A percentile compares a stretch with the other conserved stretches of the same genome.
Evolutionary conservation across 805 yeast species (phyloP).

Genomic region (Diddensiella santjacobensis): DNA sequence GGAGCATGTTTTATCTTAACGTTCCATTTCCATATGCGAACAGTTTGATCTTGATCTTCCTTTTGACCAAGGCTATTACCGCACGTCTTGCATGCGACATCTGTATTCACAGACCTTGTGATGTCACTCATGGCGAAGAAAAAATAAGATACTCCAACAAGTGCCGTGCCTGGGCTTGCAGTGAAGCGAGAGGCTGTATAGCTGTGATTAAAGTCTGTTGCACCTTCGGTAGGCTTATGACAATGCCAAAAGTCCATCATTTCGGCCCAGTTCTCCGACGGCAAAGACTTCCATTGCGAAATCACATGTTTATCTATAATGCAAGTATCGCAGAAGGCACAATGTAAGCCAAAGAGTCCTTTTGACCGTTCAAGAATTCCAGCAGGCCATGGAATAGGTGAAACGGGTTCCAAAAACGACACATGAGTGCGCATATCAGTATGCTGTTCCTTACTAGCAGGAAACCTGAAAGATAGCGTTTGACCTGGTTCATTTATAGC

Average conservation of each 20-base stretch:
- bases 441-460: conserved; percentile 20
- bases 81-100: conserved; percentile 16
- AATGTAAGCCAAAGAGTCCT: background rate
- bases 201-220: conserved; percentile 18
- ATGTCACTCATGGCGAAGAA: conserved; percentile 34
- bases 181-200: conserved; percentile 28
- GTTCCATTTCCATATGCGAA: conserved; percentile 56
- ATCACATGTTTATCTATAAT: conserved; percentile 3
- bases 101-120: background rate
- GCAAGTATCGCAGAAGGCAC: conserved; percentile 8
- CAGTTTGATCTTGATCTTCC: conserved; percentile 8
- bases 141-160: conserved; percentile 59
- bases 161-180: conserved; percentile 41
- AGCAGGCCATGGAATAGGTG: conserved; percentile 22
- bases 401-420: conserved; percentile 1
- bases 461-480: conserved; percentile 19
- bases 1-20: conserved; percentile 32
- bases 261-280: conserved; percentile 91
- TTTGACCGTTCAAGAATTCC: conserved; percentile 1
- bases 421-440: background rate
- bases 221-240: conserved; percentile 45
- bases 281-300: conserved; percentile 53
- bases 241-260: conserved; percentile 98
- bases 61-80: conserved; percentile 13
- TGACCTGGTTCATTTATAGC: conserved; percentile 5